Evolutionary conservation across 2,329 filamentous ascomycete species (phyloP).

Genomic region (Coccinonectria pachysandricola): DNA sequence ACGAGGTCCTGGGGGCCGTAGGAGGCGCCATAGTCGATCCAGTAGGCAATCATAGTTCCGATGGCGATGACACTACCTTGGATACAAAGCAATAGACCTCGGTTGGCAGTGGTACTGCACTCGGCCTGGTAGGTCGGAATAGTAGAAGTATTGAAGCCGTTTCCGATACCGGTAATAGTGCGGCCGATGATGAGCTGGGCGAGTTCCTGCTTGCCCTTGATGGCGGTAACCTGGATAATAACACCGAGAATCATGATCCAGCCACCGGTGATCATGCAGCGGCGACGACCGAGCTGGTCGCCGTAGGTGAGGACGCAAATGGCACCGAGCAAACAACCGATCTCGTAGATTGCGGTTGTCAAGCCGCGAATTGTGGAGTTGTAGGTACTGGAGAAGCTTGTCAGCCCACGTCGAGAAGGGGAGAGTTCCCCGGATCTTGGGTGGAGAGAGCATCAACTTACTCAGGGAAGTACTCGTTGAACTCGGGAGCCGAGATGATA

Average conservation of each 20-base stretch:
- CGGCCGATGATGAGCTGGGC: constrained; percentile 41
- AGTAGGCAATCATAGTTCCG: constrained; percentile 33
- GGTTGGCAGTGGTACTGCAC: constrained; percentile 40
- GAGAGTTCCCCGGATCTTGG: too few relatives aligned
- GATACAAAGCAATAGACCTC: constrained; percentile 44
- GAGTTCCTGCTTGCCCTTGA: constrained; percentile 26
- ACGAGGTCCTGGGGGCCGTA: constrained; percentile 35
- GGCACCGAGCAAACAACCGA: constrained; percentile 42
- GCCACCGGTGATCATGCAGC: constrained; percentile 47
- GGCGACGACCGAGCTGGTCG: constrained; percentile 39
- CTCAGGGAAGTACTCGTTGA: constrained; percentile 36
- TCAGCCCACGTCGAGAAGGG: too few relatives aligned
- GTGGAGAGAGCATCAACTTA: constrained; percentile 35
- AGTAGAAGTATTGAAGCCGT: constrained; percentile 38
- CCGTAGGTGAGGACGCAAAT: constrained; percentile 41
- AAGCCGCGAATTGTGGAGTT: too few relatives aligned
- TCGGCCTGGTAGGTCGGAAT: constrained; percentile 48
- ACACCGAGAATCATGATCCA: constrained; percentile 51
- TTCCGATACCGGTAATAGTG: constrained; percentile 42
- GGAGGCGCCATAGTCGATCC: constrained; percentile 30
- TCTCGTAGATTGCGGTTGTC: constrained; percentile 38
- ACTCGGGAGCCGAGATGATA: constrained; percentile 40
- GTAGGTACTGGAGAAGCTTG: too few relatives aligned
- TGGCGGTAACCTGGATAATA: constrained; percentile 41
- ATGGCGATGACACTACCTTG: constrained; percentile 32